Conservation (phyloP, 2,329 filamentous ascomycete genomes). For the Cadophora gregata region DNA sequence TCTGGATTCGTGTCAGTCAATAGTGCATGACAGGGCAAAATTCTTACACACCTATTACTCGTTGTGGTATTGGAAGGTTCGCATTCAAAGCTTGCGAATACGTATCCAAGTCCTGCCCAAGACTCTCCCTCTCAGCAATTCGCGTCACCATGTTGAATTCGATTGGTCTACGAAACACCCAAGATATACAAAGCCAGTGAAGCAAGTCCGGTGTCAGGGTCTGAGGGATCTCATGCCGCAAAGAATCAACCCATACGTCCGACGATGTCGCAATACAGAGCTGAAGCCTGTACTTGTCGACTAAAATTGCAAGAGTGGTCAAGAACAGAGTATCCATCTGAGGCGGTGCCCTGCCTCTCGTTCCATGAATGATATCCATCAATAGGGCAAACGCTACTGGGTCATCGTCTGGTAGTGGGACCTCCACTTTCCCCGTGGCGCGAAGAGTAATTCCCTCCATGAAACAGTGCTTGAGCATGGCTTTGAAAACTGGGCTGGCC, state of each 20-base stretch:
- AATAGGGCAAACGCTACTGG: slow-evolving; percentile 22
- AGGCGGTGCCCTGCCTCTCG: slow-evolving; percentile 30
- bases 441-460: slow-evolving; percentile 24
- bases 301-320: slow-evolving; percentile 41
- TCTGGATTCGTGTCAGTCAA: slow-evolving; percentile 12
- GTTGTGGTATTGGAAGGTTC: slow-evolving; percentile 27
- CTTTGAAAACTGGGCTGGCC: slow-evolving; percentile 25
- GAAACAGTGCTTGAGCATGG: slow-evolving; percentile 26
- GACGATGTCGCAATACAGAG: slow-evolving; percentile 14
- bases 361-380: slow-evolving; percentile 23
- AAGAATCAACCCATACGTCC: slow-evolving; percentile 22
- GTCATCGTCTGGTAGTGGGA: slow-evolving; percentile 27
- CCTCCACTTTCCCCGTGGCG: slow-evolving; percentile 20
- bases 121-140: slow-evolving; percentile 23
- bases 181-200: slow-evolving; percentile 30
- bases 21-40: no score
- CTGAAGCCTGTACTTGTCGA: slow-evolving; percentile 40
- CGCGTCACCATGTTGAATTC: slow-evolving; percentile 26
- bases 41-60: slow-evolving; percentile 21
- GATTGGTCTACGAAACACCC: slow-evolving; percentile 27
- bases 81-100: slow-evolving; percentile 23
- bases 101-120: slow-evolving; percentile 17
- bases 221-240: slow-evolving; percentile 18
- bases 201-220: slow-evolving; percentile 19
- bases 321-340: slow-evolving; percentile 40